Evolutionary conservation across 805 yeast genomes (phyloP), one percentile per base, ranked within the genome.

Genomic region (Cyberlindnera maritima): DNA sequence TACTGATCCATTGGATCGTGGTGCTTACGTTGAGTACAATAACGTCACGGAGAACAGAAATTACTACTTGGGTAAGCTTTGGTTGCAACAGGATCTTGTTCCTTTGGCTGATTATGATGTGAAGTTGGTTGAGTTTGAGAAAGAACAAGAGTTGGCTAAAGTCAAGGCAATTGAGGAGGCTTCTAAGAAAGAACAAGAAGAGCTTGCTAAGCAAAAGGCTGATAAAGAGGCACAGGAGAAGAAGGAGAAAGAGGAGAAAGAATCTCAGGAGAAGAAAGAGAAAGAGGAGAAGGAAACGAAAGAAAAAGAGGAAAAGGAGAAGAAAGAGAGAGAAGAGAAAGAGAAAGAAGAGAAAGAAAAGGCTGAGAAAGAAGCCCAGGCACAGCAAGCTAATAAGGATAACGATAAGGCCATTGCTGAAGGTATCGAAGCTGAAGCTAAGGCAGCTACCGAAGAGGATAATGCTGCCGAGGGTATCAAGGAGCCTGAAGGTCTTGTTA

Each of bases 41-140:
- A 54, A 58, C 39, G 21, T 49, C 25, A 61, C 65, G 0, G 54
- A 50, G 26, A 21, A 39, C 23, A 56, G 46, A 18, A 56, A 54
- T 39, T 56, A 56, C 26, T 63, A 62, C 43, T 28, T 62, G 12
- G 64, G 66, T 11, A 60, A 56, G 47, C 40, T 63, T 23, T 63
- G 67, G 66, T 46, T 62, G 20, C 39, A 52, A 12, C 58, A 54
- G 31, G 61, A 58, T 32, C 36, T 60, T 17, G 60, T 57, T 17
- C 43, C 42, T 34, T n/a, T 60, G 11, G 19, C 32, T 12, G 50
- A 55, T 12, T 57, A 55, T 38, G 56, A 56, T 1, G 31, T 28
- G 15, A 46, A 39, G 31, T 31, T 48, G 39, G 33, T n/a, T 4
- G 46, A 48, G 28, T 48, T 44, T 17, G 12, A 36, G 18, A 46